Evolutionary conservation across 73 alveolate species (phyloP).

Genomic region (Blepharisma japonicum): DNA sequence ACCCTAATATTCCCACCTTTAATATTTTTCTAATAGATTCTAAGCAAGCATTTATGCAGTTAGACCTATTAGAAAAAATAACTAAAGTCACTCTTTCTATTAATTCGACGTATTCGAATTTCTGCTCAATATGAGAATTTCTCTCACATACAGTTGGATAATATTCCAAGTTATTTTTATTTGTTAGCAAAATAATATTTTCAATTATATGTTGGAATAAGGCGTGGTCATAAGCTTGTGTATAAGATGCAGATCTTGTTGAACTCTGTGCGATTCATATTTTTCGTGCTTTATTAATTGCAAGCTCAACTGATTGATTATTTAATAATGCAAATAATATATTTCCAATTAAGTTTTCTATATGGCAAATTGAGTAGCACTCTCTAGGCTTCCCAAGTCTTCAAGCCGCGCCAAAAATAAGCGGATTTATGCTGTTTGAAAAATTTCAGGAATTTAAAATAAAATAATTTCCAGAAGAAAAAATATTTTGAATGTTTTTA

Average conservation of each 20-base stretch:
- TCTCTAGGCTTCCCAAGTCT: constrained; percentile 3
- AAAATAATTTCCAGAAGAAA: neutral
- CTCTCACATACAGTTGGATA: too few relatives aligned
- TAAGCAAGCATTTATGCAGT: too few relatives aligned
- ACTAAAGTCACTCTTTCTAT: too few relatives aligned
- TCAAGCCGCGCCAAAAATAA: neutral
- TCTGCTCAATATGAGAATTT: too few relatives aligned
- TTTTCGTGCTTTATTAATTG: neutral
- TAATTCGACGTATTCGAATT: too few relatives aligned
- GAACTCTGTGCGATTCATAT: neutral
- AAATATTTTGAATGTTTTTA: neutral
- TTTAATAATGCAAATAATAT: neutral
- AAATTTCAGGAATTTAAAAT: neutral
- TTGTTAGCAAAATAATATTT: neutral
- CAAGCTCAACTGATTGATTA: neutral
- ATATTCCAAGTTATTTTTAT: too few relatives aligned
- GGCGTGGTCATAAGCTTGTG: constrained; percentile 6
- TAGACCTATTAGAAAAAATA: too few relatives aligned
- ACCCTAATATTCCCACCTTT: too few relatives aligned
- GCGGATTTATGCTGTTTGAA: neutral
- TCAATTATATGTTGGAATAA: neutral
- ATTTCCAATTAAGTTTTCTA: neutral
- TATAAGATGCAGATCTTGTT: neutral
- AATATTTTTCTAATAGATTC: too few relatives aligned
- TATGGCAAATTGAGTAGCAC: neutral